Evolutionary conservation across 768 basidiomycete species (phyloP).

Genomic region (Kwoniella sp.): DNA sequence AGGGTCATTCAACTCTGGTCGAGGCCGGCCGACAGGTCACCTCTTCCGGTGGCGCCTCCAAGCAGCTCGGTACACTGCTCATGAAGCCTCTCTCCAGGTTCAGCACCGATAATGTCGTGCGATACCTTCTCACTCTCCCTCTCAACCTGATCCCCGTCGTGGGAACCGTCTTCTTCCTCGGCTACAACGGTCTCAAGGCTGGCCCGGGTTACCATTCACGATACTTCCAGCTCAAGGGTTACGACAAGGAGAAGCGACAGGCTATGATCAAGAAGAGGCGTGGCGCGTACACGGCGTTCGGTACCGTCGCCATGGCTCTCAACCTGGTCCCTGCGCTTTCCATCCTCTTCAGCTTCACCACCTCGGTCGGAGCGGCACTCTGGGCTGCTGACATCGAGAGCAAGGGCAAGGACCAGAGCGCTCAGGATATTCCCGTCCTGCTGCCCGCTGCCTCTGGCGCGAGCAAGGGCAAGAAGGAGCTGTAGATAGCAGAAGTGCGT

Average conservation of each 20-base stretch:
- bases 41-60: conserved; percentile 48
- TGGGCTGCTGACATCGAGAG: conserved; percentile 69
- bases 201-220: conserved; percentile 63
- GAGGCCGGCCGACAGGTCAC: conserved; percentile 51
- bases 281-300: conserved; percentile 68
- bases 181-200: conserved; percentile 48
- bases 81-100: conserved; percentile 52
- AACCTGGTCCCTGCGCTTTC: conserved; percentile 62
- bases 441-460: neutral
- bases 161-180: conserved; percentile 62
- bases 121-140: conserved; percentile 64
- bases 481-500: too few relatives aligned
- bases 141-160: conserved; percentile 65
- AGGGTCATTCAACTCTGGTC: conserved; percentile 54
- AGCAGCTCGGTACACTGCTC: conserved; percentile 56
- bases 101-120: conserved; percentile 51
- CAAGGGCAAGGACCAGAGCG: conserved; percentile 15
- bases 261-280: conserved; percentile 55
- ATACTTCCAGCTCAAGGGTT: conserved; percentile 67
- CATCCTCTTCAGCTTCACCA: conserved; percentile 61
- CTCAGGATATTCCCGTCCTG: conserved; percentile 4
- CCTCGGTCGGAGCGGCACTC: conserved; percentile 65
- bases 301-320: conserved; percentile 59
- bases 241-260: conserved; percentile 53
- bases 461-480: conserved; percentile 4